Evolutionary conservation across 805 yeast species (phyloP).

Genomic region (Metschnikowia henanensis): DNA sequence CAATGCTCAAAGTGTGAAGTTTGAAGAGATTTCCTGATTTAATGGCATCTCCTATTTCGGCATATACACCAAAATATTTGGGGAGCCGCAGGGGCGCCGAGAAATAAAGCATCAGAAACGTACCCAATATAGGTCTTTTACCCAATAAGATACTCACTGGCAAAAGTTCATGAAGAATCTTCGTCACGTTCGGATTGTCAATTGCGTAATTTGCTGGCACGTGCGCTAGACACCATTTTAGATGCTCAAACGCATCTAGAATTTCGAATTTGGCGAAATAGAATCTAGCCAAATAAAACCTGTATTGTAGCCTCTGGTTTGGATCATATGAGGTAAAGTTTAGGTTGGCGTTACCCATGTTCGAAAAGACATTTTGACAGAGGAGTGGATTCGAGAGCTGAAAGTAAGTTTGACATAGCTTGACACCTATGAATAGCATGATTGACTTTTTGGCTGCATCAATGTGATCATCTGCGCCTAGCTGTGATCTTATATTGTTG

Average conservation of each 20-base stretch:
- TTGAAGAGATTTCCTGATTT: constrained; percentile 42
- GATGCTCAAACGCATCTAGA: constrained; percentile 47
- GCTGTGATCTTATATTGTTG: constrained; percentile 56
- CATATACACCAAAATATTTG: constrained; percentile 32
- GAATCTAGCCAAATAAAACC: constrained; percentile 55
- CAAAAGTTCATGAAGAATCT: constrained; percentile 47
- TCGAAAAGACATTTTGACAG: constrained; percentile 61
- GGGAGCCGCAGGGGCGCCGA: constrained; percentile 17
- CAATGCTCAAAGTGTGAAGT: constrained; percentile 31
- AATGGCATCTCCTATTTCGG: constrained; percentile 36
- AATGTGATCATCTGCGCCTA: constrained; percentile 37
- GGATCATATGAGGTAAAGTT: constrained; percentile 40
- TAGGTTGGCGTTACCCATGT: constrained; percentile 53
- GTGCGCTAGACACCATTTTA: constrained; percentile 52
- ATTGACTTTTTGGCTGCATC: constrained; percentile 46
- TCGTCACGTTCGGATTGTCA: constrained; percentile 35
- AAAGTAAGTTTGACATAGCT: constrained; percentile 58
- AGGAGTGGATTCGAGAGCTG: constrained; percentile 53
- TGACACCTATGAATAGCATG: constrained; percentile 52
- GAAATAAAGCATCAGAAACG: constrained; percentile 16
- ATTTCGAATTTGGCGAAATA: constrained; percentile 54
- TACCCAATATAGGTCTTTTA: constrained; percentile 41
- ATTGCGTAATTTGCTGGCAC: constrained; percentile 27
- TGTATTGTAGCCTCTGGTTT: constrained; percentile 49
- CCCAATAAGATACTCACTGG: constrained; percentile 59